These are phyloP conservation scores for Strobilomyces echinocephalus DNA, from an alignment of 768 basidiomycete species.

Conservation along the genomic window DNA sequence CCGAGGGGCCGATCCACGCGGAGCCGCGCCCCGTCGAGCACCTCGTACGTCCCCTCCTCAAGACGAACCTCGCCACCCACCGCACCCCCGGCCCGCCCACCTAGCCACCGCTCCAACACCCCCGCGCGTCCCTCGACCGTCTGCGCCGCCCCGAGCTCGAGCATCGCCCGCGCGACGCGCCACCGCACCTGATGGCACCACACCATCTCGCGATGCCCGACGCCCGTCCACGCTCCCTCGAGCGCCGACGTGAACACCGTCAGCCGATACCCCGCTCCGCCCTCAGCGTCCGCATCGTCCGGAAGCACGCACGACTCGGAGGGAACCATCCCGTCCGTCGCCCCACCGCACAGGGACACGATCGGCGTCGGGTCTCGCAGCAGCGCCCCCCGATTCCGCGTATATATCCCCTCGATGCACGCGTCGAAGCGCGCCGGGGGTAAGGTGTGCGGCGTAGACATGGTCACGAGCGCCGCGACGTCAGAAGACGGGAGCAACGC, in stretches of 20 bases:
- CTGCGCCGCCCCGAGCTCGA: constrained; percentile 52
- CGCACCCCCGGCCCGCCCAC: constrained; percentile 23
- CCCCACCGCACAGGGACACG: constrained; percentile 86
- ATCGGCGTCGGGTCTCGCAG: constrained; percentile 54
- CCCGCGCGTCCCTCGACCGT: constrained; percentile 28
- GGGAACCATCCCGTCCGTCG: constrained; percentile 85
- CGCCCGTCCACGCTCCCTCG: constrained; percentile 91
- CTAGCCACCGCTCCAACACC: constrained; percentile 64
- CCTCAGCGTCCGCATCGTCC: neutral
- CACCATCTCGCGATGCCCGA: constrained; percentile 94
- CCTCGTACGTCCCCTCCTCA: constrained; percentile 27
- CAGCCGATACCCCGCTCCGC: constrained; percentile 37
- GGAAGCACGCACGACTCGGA: constrained; percentile 82
- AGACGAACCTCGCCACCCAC: constrained; percentile 8
- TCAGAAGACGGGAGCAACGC: constrained; percentile 64
- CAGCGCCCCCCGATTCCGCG: constrained; percentile 38
- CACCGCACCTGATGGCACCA: constrained; percentile 98
- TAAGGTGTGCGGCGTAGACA: constrained; percentile 88
- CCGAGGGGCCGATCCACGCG: constrained; percentile 40
- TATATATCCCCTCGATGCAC: constrained; percentile 73
- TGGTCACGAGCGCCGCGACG: constrained; percentile 83
- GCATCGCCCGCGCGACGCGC: constrained; percentile 73
- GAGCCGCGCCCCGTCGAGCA: constrained; percentile 38
- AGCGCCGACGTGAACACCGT: constrained; percentile 83
- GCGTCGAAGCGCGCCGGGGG: constrained; percentile 87